Evolutionary conservation across 2,329 filamentous ascomycete species (phyloP).

Genomic region (Penicillium expansum): DNA sequence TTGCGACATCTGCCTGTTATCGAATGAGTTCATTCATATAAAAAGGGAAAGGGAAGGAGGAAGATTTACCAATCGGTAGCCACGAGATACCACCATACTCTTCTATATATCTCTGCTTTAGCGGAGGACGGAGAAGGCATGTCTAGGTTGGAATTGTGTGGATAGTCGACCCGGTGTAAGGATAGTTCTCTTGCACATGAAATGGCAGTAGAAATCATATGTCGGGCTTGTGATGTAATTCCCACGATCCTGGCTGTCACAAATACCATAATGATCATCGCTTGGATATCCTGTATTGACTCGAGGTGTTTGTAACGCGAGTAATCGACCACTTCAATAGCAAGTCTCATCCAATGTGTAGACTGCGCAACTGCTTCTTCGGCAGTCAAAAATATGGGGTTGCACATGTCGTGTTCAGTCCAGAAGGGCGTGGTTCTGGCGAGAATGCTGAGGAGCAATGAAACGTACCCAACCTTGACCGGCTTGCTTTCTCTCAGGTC

Average conservation of each 20-base stretch:
- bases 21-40: neutral
- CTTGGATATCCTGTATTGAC: conserved; percentile 39
- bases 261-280: conserved; percentile 36
- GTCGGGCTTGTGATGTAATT: conserved; percentile 33
- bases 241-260: conserved; percentile 37
- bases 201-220: conserved; percentile 32
- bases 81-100: conserved; percentile 45
- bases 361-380: conserved; percentile 31
- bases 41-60: neutral
- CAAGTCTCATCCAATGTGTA: conserved; percentile 29
- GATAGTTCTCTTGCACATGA: conserved; percentile 22
- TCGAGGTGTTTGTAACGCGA: conserved; percentile 21
- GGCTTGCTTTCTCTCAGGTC: conserved; percentile 17
- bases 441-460: conserved; percentile 34
- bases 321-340: conserved; percentile 35
- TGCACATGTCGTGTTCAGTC: conserved; percentile 21
- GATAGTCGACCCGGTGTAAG: conserved; percentile 22
- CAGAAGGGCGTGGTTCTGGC: conserved; percentile 35
- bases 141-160: conserved; percentile 11
- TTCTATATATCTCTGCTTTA: conserved; percentile 36
- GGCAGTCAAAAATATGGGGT: conserved; percentile 14
- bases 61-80: conserved; percentile 36
- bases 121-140: conserved; percentile 24
- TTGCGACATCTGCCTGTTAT: conserved; percentile 30
- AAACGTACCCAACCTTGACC: conserved; percentile 27